phyloP scores from a whole-genome alignment of 2,329 filamentous ascomycete species.

The Fusarium solani-melongenae region DNA sequence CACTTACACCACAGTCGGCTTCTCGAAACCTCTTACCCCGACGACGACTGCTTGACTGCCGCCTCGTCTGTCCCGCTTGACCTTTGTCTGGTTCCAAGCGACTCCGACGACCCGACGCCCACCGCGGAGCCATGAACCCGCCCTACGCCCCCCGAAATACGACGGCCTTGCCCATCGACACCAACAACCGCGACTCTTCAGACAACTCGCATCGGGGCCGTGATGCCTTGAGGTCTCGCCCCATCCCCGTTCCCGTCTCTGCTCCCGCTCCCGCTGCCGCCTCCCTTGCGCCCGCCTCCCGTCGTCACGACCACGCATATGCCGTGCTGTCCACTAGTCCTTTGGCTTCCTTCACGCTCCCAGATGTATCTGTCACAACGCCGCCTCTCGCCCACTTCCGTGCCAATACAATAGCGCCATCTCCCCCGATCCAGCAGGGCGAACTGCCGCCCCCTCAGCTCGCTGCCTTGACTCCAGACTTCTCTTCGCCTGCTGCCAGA shows the following conservation, averaged over 20 bases:
- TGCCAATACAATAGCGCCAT: constrained; percentile 46
- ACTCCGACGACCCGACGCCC: constrained; percentile 31
- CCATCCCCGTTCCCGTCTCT: constrained; percentile 34
- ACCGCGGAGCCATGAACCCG: constrained; percentile 46
- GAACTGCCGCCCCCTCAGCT: constrained; percentile 33
- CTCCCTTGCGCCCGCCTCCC: constrained; percentile 33
- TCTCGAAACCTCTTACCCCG: constrained; percentile 7
- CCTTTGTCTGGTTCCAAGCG: constrained; percentile 32
- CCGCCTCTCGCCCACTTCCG: constrained; percentile 41
- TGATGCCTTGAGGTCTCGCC: constrained; percentile 38
- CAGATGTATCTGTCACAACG: constrained; percentile 41
- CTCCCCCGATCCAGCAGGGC: constrained; percentile 46
- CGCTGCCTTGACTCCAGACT: constrained; percentile 16
- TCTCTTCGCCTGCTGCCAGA: constrained; percentile 21
- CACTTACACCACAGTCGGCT: constrained; percentile 1
- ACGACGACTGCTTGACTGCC: constrained; percentile 10
- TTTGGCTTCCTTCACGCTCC: constrained; percentile 32
- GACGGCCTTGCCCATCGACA: constrained; percentile 43
- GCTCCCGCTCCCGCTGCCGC: constrained; percentile 21
- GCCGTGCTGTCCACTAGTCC: constrained; percentile 33
- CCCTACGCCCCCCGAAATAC: constrained; percentile 42
- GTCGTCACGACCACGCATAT: constrained; percentile 33
- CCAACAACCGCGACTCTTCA: constrained; percentile 24
- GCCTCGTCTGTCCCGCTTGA: constrained; percentile 21
- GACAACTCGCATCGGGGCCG: constrained; percentile 25